These are phyloP conservation scores for Aspergillus sp. DNA, from an alignment of 2,329 filamentous ascomycete genomes.

Conservation along the genomic window DNA sequence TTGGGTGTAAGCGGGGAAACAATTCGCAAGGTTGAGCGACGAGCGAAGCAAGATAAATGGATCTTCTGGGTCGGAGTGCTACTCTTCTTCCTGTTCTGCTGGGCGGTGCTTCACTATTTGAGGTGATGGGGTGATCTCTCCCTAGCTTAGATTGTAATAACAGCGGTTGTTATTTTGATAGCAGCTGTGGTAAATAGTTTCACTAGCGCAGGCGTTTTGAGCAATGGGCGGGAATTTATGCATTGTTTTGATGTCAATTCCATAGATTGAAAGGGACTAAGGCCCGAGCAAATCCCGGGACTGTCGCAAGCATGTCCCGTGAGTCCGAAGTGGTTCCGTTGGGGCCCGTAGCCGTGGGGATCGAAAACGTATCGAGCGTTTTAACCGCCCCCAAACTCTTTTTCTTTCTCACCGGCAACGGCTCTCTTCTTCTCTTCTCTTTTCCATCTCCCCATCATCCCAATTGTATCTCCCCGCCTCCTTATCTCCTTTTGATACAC, in stretches of 20 bases:
- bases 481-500: slow-evolving; percentile 18
- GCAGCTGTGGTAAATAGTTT: slow-evolving; percentile 9
- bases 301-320: background rate
- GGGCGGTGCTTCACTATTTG: slow-evolving; percentile 84
- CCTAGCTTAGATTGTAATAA: slow-evolving; percentile 9
- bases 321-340: slow-evolving; percentile 13
- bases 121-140: slow-evolving; percentile 54
- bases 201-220: slow-evolving; percentile 39
- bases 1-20: slow-evolving; percentile 93
- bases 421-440: slow-evolving; percentile 24
- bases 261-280: slow-evolving; percentile 3
- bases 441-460: slow-evolving; percentile 26
- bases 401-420: slow-evolving; percentile 29
- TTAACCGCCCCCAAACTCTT: slow-evolving; percentile 23
- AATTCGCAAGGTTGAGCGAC: slow-evolving; percentile 92
- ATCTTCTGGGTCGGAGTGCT: slow-evolving; percentile 89
- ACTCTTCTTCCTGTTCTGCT: slow-evolving; percentile 89
- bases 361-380: slow-evolving; percentile 28
- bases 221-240: slow-evolving; percentile 11
- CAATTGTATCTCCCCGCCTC: slow-evolving; percentile 17
- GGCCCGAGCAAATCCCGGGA: slow-evolving; percentile 5
- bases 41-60: slow-evolving; percentile 96
- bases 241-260: slow-evolving; percentile 7
- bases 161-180: slow-evolving; percentile 2
- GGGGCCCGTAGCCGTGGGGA: slow-evolving; percentile 19